Percentiles rank a stretch among this genome's conserved stretches.
phyloP scores from a whole-genome alignment of 345 rosid genomes.

The Physaria fendleri region DNA sequence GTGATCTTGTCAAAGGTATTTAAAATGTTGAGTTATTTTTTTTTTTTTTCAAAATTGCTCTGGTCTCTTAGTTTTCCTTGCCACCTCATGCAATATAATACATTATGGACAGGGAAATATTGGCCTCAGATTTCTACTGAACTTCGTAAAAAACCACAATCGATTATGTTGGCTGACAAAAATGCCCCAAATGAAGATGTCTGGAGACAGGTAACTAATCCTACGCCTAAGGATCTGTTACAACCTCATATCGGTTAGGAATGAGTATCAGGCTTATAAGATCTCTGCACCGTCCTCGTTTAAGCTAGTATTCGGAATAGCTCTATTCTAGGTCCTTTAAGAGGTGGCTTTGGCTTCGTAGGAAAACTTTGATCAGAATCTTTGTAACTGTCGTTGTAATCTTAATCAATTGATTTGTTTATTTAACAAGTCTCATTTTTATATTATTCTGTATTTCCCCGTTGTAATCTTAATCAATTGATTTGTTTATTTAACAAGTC shows the following conservation, averaged over 20 bases:
- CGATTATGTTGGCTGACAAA: slow-evolving; percentile 94
- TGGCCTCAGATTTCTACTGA: slow-evolving; percentile 87
- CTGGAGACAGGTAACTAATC: slow-evolving; percentile 76
- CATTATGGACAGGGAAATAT: slow-evolving; percentile 52
- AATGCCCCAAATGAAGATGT: slow-evolving; percentile 99
- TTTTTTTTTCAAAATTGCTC: neutral
- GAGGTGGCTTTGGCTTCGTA: slow-evolving; percentile 1
- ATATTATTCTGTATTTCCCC: neutral
- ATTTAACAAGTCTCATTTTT: neutral
- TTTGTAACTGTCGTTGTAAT: neutral
- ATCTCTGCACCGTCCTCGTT: neutral
- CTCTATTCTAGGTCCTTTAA: neutral
- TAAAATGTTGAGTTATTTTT: neutral
- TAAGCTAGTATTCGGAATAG: slow-evolving; percentile 2
- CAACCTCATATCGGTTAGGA: neutral
- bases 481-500: slow-evolving; percentile 3
- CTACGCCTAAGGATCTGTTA: slow-evolving; percentile 5
- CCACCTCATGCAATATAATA: slow-evolving; percentile 1
- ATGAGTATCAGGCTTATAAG: neutral
- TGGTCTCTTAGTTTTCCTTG: slow-evolving; percentile 4
- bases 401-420: slow-evolving; percentile 3
- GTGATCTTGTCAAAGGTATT: slow-evolving; percentile 88
- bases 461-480: slow-evolving; percentile 16
- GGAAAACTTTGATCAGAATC: neutral
- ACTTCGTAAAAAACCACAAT: slow-evolving; percentile 58